Evolutionary conservation across 352 stramenopile species (phyloP).

Genomic region (Globisporangium yorkense): DNA sequence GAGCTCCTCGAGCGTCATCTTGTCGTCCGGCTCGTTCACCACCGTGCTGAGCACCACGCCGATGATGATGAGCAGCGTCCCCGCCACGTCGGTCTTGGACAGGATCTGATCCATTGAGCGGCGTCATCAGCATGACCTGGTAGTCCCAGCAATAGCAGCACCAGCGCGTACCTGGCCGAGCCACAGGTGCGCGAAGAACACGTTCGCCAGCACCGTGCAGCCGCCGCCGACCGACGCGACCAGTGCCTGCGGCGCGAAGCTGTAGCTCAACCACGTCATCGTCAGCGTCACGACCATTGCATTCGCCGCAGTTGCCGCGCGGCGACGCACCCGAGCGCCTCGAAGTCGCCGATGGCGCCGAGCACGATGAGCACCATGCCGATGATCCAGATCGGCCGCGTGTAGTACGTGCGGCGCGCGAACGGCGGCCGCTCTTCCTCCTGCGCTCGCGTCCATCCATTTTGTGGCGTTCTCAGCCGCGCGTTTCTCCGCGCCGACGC

Average conservation of each 20-base stretch:
- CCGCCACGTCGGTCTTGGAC: constrained; percentile 56
- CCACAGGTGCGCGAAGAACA: constrained; percentile 86
- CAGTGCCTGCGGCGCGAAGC: constrained; percentile 81
- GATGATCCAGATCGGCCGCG: constrained; percentile 76
- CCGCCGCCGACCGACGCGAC: constrained; percentile 80
- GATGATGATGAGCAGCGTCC: constrained; percentile 76
- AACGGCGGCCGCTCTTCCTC: constrained; percentile 66
- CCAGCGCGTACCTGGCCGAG: constrained; percentile 46
- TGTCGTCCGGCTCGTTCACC: constrained; percentile 73
- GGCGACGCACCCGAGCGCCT: constrained; percentile 51
- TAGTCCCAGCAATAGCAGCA: not conserved
- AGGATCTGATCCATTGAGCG: constrained; percentile 24
- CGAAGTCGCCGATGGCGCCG: constrained; percentile 83
- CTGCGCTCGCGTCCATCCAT: constrained; percentile 21
- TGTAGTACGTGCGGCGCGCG: constrained; percentile 73
- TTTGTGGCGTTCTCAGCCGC: too few relatives aligned
- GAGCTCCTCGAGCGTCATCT: constrained; percentile 71
- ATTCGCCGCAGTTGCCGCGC: not conserved
- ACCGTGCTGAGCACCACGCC: constrained; percentile 79
- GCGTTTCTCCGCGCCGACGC: too few relatives aligned
- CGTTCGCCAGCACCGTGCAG: constrained; percentile 85
- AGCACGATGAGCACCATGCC: constrained; percentile 77
- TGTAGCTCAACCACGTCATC: constrained; percentile 4
- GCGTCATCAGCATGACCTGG: too few relatives aligned
- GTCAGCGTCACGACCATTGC: too few relatives aligned